Conservation (phyloP, 179 eudicot genomes). For the Nepenthes alata region DNA sequence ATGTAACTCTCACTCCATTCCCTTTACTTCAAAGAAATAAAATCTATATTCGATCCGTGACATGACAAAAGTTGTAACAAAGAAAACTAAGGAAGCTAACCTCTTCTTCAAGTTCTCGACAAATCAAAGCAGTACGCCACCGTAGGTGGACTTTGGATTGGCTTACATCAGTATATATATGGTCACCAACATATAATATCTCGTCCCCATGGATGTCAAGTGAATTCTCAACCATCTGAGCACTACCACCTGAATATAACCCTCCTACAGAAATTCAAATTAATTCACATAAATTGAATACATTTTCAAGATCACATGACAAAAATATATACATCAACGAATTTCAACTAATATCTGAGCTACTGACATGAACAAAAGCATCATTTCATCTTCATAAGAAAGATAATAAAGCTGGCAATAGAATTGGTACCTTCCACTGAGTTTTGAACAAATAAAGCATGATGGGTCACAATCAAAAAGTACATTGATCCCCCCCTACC, state of each 20-base stretch:
- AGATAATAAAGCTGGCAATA: too few relatives aligned
- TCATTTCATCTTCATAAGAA: too few relatives aligned
- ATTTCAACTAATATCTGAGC: too few relatives aligned
- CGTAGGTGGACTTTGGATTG: constrained; percentile 85
- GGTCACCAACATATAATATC: constrained; percentile 91
- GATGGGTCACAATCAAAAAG: too few relatives aligned
- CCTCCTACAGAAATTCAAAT: constrained; percentile 47
- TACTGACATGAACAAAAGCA: too few relatives aligned
- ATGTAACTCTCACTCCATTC: too few relatives aligned
- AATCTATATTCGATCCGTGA: too few relatives aligned
- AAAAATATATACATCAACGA: too few relatives aligned
- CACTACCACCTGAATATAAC: constrained; percentile 93
- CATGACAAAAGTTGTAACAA: background rate
- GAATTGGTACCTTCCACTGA: too few relatives aligned
- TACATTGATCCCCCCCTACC: too few relatives aligned
- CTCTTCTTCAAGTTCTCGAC: constrained; percentile 93
- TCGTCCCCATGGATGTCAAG: constrained; percentile 88
- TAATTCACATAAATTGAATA: background rate
- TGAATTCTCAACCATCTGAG: constrained; percentile 93
- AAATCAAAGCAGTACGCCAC: constrained; percentile 93
- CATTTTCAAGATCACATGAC: background rate
- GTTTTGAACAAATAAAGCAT: too few relatives aligned
- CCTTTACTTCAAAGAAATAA: too few relatives aligned
- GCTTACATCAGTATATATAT: constrained; percentile 95
- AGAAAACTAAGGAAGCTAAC: constrained; percentile 19